Evolutionary conservation across 179 eudicot species (phyloP).

Genomic region (Beta corolliflora): DNA sequence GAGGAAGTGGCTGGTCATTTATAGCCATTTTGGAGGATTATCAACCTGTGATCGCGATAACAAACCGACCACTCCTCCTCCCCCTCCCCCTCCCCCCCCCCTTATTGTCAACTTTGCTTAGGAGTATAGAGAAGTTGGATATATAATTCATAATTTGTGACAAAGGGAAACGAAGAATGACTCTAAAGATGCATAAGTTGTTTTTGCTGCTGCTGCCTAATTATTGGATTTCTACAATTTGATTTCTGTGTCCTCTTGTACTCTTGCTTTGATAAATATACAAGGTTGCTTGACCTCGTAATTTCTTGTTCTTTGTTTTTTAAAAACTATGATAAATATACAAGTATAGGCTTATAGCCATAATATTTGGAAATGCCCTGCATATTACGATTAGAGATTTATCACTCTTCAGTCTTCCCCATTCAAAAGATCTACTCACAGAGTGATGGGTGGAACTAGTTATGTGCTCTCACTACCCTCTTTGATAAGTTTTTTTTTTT

Average conservation of each 20-base stretch:
- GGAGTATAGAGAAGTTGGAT: constrained; percentile 15
- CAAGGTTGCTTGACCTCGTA: constrained; percentile 5
- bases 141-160: background rate
- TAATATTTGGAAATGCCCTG: too few species aligned
- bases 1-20: constrained; percentile 31
- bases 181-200: background rate
- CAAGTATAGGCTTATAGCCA: background rate
- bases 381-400: too few species aligned
- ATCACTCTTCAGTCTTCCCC: too few species aligned
- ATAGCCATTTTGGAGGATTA: background rate
- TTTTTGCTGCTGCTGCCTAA: background rate
- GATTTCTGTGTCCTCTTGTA: constrained; percentile 8
- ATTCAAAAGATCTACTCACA: too few species aligned
- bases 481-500: too few species aligned
- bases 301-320: background rate
- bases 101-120: background rate
- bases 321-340: background rate
- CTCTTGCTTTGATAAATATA: background rate
- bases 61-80: background rate
- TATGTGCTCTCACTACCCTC: too few species aligned
- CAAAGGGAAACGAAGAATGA: background rate
- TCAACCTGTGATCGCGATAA: constrained; percentile 15
- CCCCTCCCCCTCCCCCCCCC: background rate
- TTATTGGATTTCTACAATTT: background rate
- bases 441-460: too few species aligned